phyloP scores from a whole-genome alignment of 2,329 filamentous ascomycete genomes.

The Byssoonygena ceratinophila region DNA sequence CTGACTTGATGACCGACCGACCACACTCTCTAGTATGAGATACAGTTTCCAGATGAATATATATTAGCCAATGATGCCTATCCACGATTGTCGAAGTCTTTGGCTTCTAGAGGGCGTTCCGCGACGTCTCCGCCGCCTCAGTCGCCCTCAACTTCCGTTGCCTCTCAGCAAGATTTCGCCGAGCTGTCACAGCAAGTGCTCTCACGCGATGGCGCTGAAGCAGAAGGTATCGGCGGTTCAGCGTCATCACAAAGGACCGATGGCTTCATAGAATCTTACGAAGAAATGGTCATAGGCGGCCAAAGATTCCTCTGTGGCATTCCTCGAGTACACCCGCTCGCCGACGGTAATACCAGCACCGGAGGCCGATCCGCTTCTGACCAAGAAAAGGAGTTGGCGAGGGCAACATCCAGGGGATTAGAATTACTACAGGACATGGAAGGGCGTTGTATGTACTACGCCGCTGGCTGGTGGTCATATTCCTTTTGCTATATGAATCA shows the following conservation, averaged over 20 bases:
- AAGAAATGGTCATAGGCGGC: constrained; percentile 61
- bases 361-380: constrained; percentile 46
- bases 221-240: constrained; percentile 51
- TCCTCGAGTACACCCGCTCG: constrained; percentile 54
- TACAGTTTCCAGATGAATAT: constrained; percentile 62
- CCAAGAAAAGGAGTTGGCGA: constrained; percentile 66
- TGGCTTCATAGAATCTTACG: constrained; percentile 54
- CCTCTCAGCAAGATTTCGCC: constrained; percentile 11
- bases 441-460: constrained; percentile 68
- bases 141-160: constrained; percentile 4
- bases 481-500: constrained; percentile 83
- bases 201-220: constrained; percentile 35
- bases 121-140: constrained; percentile 16
- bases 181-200: constrained; percentile 18
- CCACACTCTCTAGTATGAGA: constrained; percentile 56
- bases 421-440: constrained; percentile 69
- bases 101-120: constrained; percentile 16
- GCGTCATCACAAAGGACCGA: constrained; percentile 53
- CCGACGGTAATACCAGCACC: constrained; percentile 56
- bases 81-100: constrained; percentile 41
- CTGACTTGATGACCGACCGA: not conserved
- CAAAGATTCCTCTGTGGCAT: constrained; percentile 76
- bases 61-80: constrained; percentile 61
- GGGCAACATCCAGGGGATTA: constrained; percentile 67
- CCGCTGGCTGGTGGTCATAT: constrained; percentile 93